phyloP scores from a whole-genome alignment of 345 rosid genomes.

The Sisymbrium altissimum region DNA sequence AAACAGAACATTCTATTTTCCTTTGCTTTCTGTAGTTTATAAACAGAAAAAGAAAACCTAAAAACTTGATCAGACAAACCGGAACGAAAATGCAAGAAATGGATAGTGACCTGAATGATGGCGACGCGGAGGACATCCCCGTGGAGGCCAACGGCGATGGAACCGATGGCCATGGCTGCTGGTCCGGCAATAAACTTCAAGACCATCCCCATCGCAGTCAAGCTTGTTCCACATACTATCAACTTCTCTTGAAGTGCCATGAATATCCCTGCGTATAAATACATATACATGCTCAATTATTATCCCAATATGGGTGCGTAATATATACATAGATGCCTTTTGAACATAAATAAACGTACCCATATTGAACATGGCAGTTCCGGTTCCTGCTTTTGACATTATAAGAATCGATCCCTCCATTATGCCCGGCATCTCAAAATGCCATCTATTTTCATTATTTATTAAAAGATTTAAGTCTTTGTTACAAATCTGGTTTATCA shows the following conservation, averaged over 20 bases:
- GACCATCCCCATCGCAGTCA: constrained; percentile 54
- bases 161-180: constrained; percentile 68
- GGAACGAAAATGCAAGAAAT: not conserved
- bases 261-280: constrained; percentile 61
- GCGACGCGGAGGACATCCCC: constrained; percentile 72
- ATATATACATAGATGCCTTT: not conserved
- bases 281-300: not conserved
- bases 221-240: constrained; percentile 63
- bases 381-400: constrained; percentile 87
- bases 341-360: constrained; percentile 41
- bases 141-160: constrained; percentile 58
- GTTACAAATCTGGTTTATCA: not conserved
- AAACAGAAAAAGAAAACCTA: not conserved
- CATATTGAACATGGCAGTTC: constrained; percentile 95
- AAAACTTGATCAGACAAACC: not conserved
- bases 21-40: not conserved
- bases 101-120: constrained; percentile 55
- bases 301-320: not conserved
- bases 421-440: constrained; percentile 73
- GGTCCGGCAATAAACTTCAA: constrained; percentile 70
- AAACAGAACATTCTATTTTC: not conserved
- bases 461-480: not conserved
- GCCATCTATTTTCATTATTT: constrained; percentile 50
- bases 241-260: constrained; percentile 77
- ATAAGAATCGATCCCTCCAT: constrained; percentile 68